Base-by-base conservation (phyloP, 2,329 filamentous ascomycete genomes). In the Alternaria consortialis region DNA sequence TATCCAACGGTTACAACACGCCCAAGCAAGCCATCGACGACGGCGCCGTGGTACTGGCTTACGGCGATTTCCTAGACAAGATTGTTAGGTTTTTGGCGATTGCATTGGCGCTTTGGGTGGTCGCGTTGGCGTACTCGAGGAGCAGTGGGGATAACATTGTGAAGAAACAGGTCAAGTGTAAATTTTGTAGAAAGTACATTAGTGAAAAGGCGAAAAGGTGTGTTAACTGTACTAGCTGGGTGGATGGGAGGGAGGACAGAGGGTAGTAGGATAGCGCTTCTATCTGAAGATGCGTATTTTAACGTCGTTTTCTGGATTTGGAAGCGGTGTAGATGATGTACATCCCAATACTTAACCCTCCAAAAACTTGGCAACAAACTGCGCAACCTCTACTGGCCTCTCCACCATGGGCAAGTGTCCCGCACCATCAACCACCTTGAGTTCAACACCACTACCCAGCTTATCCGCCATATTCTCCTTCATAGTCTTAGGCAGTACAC, bases 391-490 rank as follows among this genome's bases (percentile, higher is more conserved):
- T 58, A 83, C 79, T 0, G 91, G 89, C 66, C 87, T 86, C 79
- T 96, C 93, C 48, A 88, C 88, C 91, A 96, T 96, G 0, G 93
- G 93, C 71, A 97, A 79, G 81, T 97, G 93, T 0, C 93, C 93
- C 0, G 92, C 88, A 8, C 84, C 81, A 0, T 91, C 86, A 9
- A 96, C 86, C 58, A 91, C 78, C 74, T 85, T 87, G 66, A 93
- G 84, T 60, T 87, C 84, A 0, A 84, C 85, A 0, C 90, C 77
- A 13, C 60, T 63, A 0, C 75, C 77, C 46, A 77, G 46, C 17
- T 66, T 69, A 0, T 79, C 83, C 56, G 84, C 87, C 84, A 94
- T 92, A n/a, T 72, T 71, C 13, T 88, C 88, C 55, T 90, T 88
- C 92, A 97, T 96, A 4, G 90, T 90, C 80, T 89, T 88, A 0